These are phyloP conservation scores for Rhizophora mangle DNA, from an alignment of 345 rosid genomes.

Conservation along the genomic window DNA sequence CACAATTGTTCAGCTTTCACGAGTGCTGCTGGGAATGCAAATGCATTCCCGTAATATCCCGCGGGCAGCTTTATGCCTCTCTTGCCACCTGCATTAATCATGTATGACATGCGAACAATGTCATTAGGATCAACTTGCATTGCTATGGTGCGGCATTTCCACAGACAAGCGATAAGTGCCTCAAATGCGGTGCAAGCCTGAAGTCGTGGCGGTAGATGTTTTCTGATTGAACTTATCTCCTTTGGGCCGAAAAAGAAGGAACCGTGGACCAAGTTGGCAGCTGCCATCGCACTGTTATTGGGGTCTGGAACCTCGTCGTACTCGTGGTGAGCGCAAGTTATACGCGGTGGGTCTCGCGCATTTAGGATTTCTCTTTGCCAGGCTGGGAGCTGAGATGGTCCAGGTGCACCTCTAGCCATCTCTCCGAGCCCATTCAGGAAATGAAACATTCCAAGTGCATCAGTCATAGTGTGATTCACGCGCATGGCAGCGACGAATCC, in stretches of 20 bases:
- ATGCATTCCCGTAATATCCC: constrained; percentile 28
- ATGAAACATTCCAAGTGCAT: background rate
- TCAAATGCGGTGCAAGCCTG: constrained; percentile 14
- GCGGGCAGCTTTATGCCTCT: background rate
- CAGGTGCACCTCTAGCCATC: background rate
- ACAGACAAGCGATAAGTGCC: constrained; percentile 17
- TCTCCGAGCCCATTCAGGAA: constrained; percentile 3
- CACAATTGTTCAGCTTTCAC: constrained; percentile 11
- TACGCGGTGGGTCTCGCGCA: constrained; percentile 5
- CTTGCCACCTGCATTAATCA: constrained; percentile 1
- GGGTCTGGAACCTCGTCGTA: background rate
- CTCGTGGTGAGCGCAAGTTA: background rate
- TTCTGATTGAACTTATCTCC: too few relatives aligned
- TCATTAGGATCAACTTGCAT: constrained; percentile 15
- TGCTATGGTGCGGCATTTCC: constrained; percentile 30
- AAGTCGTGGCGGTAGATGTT: constrained; percentile 1
- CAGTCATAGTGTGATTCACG: constrained; percentile 8
- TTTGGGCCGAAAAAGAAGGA: too few relatives aligned
- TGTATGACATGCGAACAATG: constrained; percentile 1
- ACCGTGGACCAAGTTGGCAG: too few relatives aligned
- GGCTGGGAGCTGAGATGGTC: background rate
- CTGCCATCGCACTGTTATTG: too few relatives aligned
- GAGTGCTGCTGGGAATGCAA: constrained; percentile 6
- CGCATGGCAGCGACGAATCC: constrained; percentile 12
- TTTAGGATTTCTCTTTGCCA: constrained; percentile 17